Evolutionary conservation across 208 protist genomes (phyloP).

Genomic region (Trypanosoma platydactyli): DNA sequence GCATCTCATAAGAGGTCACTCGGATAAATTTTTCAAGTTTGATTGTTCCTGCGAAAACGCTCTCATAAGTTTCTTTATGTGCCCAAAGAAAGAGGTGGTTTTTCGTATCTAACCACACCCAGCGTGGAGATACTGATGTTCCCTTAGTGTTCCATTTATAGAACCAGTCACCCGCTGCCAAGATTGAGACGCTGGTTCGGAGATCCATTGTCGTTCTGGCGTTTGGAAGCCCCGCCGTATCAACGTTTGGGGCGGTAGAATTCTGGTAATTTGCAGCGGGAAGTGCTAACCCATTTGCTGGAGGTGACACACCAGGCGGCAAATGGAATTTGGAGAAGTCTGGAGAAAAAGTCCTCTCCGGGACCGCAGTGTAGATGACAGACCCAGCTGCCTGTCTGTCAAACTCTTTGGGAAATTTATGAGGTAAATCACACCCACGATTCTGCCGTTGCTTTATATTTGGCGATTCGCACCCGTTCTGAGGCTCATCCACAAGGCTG

Average conservation of each 20-base stretch:
- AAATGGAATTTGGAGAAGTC: neutral
- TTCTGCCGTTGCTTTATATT: neutral
- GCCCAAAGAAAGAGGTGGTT: constrained; percentile 81
- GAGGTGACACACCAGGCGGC: constrained; percentile 12
- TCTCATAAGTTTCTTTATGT: constrained; percentile 55
- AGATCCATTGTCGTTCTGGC: constrained; percentile 64
- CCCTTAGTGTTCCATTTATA: constrained; percentile 76
- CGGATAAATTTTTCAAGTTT: constrained; percentile 68
- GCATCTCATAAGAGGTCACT: constrained; percentile 49
- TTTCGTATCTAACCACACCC: constrained; percentile 77
- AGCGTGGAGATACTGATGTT: constrained; percentile 50
- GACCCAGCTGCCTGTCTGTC: constrained; percentile 12
- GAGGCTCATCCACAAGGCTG: neutral
- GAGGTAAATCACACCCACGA: neutral
- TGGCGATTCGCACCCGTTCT: neutral
- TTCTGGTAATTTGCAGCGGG: neutral
- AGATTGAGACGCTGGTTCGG: constrained; percentile 57
- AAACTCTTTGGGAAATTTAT: constrained; percentile 8
- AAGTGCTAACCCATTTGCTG: constrained; percentile 3
- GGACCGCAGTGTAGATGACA: constrained; percentile 18
- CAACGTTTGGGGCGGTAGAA: constrained; percentile 7
- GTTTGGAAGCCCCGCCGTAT: constrained; percentile 41
- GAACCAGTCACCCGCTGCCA: constrained; percentile 80
- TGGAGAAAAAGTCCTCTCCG: neutral
- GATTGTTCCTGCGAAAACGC: constrained; percentile 52